phyloP scores from a whole-genome alignment of 345 rosid genomes.

The Zanthoxylum bungeanum region DNA sequence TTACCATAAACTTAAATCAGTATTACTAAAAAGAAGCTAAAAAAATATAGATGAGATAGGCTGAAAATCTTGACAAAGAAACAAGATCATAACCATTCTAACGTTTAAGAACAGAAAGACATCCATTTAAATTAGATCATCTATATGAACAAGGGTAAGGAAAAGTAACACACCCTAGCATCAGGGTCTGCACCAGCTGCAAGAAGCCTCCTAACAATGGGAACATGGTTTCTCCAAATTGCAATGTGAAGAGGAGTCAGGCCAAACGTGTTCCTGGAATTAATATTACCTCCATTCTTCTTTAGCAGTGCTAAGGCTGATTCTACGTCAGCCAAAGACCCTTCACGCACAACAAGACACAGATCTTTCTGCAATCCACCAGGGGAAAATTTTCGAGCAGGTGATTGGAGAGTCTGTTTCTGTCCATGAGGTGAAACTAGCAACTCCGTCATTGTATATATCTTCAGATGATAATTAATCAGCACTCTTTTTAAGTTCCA shows the following conservation, averaged over 20 bases:
- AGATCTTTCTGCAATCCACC: conserved; percentile 58
- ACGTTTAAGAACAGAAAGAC: background rate
- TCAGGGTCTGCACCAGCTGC: conserved; percentile 97
- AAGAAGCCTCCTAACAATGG: conserved; percentile 81
- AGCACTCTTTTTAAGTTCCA: conserved; percentile 11
- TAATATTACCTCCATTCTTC: conserved; percentile 80
- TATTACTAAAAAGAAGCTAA: background rate
- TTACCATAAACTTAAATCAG: background rate
- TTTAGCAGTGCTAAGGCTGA: conserved; percentile 56
- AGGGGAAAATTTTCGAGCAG: conserved; percentile 44
- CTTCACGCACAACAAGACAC: conserved; percentile 74
- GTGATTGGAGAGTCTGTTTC: conserved; percentile 47
- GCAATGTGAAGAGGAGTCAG: conserved; percentile 90
- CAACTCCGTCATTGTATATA: conserved; percentile 41
- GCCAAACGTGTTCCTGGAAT: conserved; percentile 72
- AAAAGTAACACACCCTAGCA: conserved; percentile 73
- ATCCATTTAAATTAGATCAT: background rate
- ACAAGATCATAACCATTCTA: background rate
- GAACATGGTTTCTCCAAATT: conserved; percentile 92
- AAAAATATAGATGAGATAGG: background rate
- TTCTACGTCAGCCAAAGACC: conserved; percentile 83
- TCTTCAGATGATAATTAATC: background rate
- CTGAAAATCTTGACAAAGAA: background rate
- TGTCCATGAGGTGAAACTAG: conserved; percentile 57
- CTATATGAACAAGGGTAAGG: conserved; percentile 4